Percentiles rank a stretch among this genome's conserved stretches.
phyloP scores from a whole-genome alignment of 2,329 filamentous ascomycete genomes.

The Trichoderma afroharzianum region DNA sequence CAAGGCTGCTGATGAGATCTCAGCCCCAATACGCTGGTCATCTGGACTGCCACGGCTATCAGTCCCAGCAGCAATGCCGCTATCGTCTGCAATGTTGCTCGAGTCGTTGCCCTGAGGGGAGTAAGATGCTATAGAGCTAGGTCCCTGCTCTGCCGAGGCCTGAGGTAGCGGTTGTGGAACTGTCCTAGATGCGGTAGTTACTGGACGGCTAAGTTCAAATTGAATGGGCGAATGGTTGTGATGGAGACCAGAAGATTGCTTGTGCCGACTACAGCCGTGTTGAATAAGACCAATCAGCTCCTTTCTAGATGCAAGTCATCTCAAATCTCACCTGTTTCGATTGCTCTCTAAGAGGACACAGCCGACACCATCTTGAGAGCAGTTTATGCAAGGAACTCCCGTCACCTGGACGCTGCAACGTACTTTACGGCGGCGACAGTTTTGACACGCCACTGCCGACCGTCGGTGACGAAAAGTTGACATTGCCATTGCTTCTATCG shows the following conservation, averaged over 20 bases:
- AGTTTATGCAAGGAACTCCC: background rate
- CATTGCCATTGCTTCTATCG: background rate
- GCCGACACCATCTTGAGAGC: background rate
- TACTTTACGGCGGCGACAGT: conserved; percentile 3
- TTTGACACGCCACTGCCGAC: conserved; percentile 6
- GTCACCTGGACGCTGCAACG: conserved; percentile 1
- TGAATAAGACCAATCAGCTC: background rate
- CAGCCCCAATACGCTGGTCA: background rate
- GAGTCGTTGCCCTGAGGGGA: background rate
- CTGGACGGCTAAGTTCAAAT: background rate
- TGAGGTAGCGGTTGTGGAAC: background rate
- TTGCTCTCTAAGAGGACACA: background rate
- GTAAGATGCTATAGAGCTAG: background rate
- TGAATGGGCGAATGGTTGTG: background rate
- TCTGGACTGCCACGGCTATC: background rate
- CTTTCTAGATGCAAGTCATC: background rate
- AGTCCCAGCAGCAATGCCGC: background rate
- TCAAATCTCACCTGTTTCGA: background rate
- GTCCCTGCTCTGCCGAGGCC: background rate
- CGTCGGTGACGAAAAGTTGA: background rate
- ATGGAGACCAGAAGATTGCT: background rate
- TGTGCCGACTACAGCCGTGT: background rate
- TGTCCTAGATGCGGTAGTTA: background rate
- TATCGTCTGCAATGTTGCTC: background rate
- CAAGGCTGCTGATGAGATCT: background rate